These are phyloP conservation scores for Verticillium klebahnii DNA, from an alignment of 2,329 filamentous ascomycete genomes.

Conservation along the genomic window DNA sequence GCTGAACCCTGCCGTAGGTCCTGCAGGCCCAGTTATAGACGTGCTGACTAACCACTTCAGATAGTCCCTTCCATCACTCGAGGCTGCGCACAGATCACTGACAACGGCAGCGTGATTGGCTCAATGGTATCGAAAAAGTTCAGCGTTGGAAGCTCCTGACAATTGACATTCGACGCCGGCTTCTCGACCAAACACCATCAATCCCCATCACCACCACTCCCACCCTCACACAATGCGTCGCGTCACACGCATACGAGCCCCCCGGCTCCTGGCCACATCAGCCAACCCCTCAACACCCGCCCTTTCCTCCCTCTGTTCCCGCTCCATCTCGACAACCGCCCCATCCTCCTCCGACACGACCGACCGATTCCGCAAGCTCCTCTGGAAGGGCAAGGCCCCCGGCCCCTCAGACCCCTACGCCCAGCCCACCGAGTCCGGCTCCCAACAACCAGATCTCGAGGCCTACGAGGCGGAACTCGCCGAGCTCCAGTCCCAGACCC, in stretches of 20 bases:
- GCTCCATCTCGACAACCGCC: constrained; percentile 28
- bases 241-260: constrained; percentile 32
- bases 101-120: background rate
- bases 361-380: constrained; percentile 32
- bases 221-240: constrained; percentile 32
- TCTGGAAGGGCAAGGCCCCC: constrained; percentile 32
- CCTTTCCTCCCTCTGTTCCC: constrained; percentile 8
- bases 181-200: background rate
- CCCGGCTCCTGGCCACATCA: constrained; percentile 27
- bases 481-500: constrained; percentile 8
- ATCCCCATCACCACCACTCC: background rate
- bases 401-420: constrained; percentile 34
- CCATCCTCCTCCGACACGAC: constrained; percentile 25
- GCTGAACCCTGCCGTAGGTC: no score
- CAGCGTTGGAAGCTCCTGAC: constrained; percentile 2
- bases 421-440: constrained; percentile 22
- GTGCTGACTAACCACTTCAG: background rate
- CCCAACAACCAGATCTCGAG: constrained; percentile 23
- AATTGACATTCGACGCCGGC: background rate
- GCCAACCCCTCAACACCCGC: constrained; percentile 13
- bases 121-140: constrained; percentile 2
- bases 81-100: background rate
- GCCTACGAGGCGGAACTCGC: constrained; percentile 13
- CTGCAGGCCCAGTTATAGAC: no score
- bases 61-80: background rate